These are phyloP conservation scores for Vitellaria paradoxa DNA, from an alignment of 179 eudicot species.

Conservation along the genomic window DNA sequence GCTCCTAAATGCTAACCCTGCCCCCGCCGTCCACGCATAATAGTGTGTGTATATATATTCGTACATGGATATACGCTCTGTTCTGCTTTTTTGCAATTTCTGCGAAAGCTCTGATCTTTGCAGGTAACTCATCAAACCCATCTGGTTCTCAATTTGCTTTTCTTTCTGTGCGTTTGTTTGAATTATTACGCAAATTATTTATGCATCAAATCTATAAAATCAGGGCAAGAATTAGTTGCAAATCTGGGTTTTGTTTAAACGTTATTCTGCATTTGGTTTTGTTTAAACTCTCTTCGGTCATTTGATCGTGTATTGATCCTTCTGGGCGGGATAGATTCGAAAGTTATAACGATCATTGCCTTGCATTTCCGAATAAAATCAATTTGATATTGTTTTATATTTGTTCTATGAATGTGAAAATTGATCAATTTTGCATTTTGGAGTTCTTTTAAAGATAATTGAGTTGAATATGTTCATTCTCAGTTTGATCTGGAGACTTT, in stretches of 20 bases:
- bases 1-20: too few species aligned
- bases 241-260: neutral
- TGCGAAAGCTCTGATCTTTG: slow-evolving; percentile 1
- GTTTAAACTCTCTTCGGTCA: neutral
- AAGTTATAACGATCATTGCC: neutral
- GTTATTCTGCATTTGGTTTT: neutral
- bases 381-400: neutral
- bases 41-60: too few species aligned
- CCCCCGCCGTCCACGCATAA: too few species aligned
- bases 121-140: neutral
- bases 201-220: neutral
- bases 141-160: neutral
- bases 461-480: neutral
- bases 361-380: neutral
- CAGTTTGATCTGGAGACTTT: neutral
- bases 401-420: neutral
- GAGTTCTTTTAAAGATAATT: neutral
- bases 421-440: neutral
- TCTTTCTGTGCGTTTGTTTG: neutral
- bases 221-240: too few species aligned
- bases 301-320: neutral
- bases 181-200: neutral
- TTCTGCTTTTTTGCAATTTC: too few species aligned
- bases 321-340: neutral
- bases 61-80: too few species aligned